Evolutionary conservation across 2,329 filamentous ascomycete species (phyloP).

Genomic region (Hortaea werneckii): DNA sequence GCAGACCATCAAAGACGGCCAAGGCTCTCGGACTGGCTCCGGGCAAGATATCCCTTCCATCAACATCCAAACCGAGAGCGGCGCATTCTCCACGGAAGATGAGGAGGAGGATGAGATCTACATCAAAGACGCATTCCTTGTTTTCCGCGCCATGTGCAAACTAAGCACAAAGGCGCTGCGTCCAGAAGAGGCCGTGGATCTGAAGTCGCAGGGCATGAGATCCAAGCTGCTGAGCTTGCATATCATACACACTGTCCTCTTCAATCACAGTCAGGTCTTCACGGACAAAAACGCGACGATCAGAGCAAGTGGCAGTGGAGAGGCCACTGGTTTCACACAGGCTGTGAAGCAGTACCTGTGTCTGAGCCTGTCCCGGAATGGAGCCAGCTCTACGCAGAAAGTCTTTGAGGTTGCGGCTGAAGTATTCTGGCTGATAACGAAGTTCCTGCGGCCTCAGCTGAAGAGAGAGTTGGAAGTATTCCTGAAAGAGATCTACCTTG

Average conservation of each 20-base stretch:
- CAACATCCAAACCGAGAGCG: conserved; percentile 22
- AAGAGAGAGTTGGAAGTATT: conserved; percentile 99
- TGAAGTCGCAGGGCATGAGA: conserved; percentile 91
- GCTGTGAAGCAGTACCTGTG: conserved; percentile 96
- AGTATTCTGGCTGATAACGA: conserved; percentile 96
- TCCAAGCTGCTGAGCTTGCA: conserved; percentile 96
- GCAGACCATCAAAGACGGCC: conserved; percentile 6
- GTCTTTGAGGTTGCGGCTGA: conserved; percentile 95
- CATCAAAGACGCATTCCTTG: conserved; percentile 90
- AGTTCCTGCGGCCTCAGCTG: conserved; percentile 83
- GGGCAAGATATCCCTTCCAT: conserved; percentile 32
- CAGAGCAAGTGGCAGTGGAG: conserved; percentile 77
- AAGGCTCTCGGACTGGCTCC: conserved; percentile 31
- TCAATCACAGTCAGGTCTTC: conserved; percentile 87
- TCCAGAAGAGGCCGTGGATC: conserved; percentile 82
- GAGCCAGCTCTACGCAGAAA: conserved; percentile 78
- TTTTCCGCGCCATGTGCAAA: conserved; percentile 96
- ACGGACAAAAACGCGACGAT: conserved; percentile 87
- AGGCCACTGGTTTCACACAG: conserved; percentile 82
- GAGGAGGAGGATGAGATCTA: conserved; percentile 93
- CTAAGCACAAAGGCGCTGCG: conserved; percentile 85
- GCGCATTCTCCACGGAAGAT: conserved; percentile 49
- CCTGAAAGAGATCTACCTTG: conserved; percentile 91
- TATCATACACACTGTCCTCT: conserved; percentile 86
- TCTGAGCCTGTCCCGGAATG: conserved; percentile 87